Base-by-base conservation (phyloP, 2,329 filamentous ascomycete genomes). In the Nigrospora oryzae region DNA sequence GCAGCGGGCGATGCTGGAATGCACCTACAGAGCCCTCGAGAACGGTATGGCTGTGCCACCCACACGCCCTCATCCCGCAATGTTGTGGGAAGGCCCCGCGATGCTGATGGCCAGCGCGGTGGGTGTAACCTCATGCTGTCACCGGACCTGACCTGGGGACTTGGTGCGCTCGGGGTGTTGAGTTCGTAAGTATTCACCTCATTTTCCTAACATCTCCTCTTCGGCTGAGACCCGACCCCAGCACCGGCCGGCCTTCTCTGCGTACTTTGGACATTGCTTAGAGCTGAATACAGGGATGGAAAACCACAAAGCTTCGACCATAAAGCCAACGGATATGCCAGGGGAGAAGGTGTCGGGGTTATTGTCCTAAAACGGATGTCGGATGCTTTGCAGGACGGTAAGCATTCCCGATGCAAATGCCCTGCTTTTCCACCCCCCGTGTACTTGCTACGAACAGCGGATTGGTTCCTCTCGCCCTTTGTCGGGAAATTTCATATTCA, bases 321-420 rank as follows among this genome's bases (percentile, higher is more conserved):
- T n/a, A 66, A 68, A 4, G 81, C 77, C n/a, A 75, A 77, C 46
- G 82, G 82, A 1, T 86, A 84, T 53, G 79, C 74, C 0, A 69
- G 81, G 31, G 81, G 80, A 1, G 82, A 86, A 53, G 82, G 80
- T 0, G 66, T 77, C 23, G 78, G 70, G 0, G 68, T 76, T n/a
- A 59, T 85, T 2, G 53, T 84, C 4, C 54, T 85, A 38, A 84
- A 84, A 58, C 69, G 70, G 2, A 61, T 84, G 0, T 63, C 67
- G 5, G 72, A 79, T 55, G 81, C 81, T 1, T 50, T 83, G 4
- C 62, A 64, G 11, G 75, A 79, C 51, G 75, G 75, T n/a, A 77
- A 84, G 54, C 6, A 23, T 6, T 6, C 19, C 4, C 19, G 4
- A 23, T 23, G 4, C 19, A 23, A 6, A 23, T 6, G 19, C 19